Conservation (phyloP, 2,329 filamentous ascomycete species). For the Fusarium sp. region DNA sequence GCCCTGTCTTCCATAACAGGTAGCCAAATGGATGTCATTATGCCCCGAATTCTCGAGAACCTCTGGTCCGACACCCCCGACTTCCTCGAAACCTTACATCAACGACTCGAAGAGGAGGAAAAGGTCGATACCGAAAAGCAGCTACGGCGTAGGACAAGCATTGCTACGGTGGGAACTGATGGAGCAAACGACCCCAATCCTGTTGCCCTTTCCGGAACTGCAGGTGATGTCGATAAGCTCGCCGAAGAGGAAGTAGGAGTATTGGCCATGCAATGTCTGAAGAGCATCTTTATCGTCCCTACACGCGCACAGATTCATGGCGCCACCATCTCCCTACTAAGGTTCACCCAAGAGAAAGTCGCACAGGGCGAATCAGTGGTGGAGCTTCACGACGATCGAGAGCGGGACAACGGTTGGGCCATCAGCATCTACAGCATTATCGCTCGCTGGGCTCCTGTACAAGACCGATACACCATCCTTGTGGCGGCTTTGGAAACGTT, state of each 20-base stretch:
- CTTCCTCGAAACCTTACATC: conserved; percentile 75
- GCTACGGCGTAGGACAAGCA: conserved; percentile 77
- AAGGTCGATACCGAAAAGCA: conserved; percentile 74
- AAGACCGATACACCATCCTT: conserved; percentile 92
- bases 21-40: conserved; percentile 79
- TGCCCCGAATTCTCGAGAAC: conserved; percentile 89
- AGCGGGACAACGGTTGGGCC: conserved; percentile 76
- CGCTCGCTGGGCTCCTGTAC: conserved; percentile 89
- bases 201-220: conserved; percentile 81
- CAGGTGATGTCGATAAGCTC: conserved; percentile 87
- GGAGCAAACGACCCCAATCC: conserved; percentile 72
- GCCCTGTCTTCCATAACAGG: conserved; percentile 79
- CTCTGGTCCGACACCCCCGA: conserved; percentile 80
- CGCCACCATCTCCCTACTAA: conserved; percentile 78
- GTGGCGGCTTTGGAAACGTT: conserved; percentile 84
- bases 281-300: conserved; percentile 85
- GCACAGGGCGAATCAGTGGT: conserved; percentile 66
- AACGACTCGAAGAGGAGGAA: conserved; percentile 75
- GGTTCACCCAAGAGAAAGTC: conserved; percentile 75
- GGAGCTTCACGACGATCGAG: conserved; percentile 56
- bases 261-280: conserved; percentile 85
- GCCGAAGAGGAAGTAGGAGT: conserved; percentile 90
- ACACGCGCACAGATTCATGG: conserved; percentile 84
- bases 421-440: conserved; percentile 83
- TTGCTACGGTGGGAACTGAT: conserved; percentile 77